A percentile compares a stretch with the other conserved stretches of the same genome.
Evolutionary conservation across 495 filamentous ascomycete genomes (phyloP).

Genomic region (Aspergillus panamensis): DNA sequence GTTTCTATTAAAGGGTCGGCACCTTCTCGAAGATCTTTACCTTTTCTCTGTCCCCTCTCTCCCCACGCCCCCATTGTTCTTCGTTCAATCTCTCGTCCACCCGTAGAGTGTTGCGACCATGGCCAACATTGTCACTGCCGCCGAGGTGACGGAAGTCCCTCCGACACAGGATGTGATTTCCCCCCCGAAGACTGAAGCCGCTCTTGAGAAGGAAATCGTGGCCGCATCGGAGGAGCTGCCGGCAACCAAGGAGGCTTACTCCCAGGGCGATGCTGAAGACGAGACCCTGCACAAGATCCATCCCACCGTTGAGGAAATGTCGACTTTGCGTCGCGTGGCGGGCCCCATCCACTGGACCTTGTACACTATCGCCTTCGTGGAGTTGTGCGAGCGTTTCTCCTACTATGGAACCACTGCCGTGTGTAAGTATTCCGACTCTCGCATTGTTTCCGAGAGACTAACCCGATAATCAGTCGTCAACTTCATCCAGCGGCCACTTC

Average conservation of each 20-base stretch:
- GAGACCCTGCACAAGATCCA: constrained; percentile 21
- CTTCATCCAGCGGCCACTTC: constrained; percentile 67
- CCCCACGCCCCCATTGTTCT: neutral
- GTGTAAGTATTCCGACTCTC: constrained; percentile 41
- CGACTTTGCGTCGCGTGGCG: constrained; percentile 60
- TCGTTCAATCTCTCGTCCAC: neutral
- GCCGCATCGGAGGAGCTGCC: constrained; percentile 13
- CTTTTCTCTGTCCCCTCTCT: neutral
- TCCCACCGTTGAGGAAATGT: constrained; percentile 59
- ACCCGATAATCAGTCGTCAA: constrained; percentile 44
- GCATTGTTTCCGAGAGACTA: neutral
- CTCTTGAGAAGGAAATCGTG: constrained; percentile 10
- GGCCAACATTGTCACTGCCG: neutral
- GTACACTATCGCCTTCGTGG: constrained; percentile 70
- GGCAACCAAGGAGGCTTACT: constrained; percentile 12
- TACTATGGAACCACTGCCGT: constrained; percentile 76
- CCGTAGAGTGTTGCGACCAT: neutral
- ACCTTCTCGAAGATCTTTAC: neutral
- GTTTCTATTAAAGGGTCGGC: neutral
- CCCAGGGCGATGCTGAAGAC: constrained; percentile 19
- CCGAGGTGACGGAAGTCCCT: neutral
- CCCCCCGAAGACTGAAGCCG: constrained; percentile 15
- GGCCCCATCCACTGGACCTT: constrained; percentile 60
- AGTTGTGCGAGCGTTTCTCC: constrained; percentile 74
- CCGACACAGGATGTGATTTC: neutral